These are phyloP conservation scores for Phytophthora hibernalis DNA, from an alignment of 352 stramenopile genomes.

Conservation along the genomic window DNA sequence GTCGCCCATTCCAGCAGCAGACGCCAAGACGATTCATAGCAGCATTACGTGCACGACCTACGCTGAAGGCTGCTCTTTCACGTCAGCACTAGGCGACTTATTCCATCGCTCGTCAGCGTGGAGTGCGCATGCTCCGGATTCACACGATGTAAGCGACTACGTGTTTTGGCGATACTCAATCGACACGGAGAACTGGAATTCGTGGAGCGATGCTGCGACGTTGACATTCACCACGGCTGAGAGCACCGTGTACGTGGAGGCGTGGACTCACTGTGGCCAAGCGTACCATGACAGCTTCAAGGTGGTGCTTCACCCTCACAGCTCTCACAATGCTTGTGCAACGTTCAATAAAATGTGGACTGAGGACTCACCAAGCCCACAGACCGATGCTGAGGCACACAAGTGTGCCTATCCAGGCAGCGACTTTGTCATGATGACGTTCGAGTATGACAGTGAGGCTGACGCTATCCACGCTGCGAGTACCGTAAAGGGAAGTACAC, in stretches of 20 bases:
- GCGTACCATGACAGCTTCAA: conserved; percentile 35
- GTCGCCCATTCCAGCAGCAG: not conserved
- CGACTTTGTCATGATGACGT: conserved; percentile 27
- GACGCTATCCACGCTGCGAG: not conserved
- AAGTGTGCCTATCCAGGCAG: conserved; percentile 27
- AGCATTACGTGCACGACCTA: conserved; percentile 26
- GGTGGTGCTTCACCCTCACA: conserved; percentile 48
- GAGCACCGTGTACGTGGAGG: conserved; percentile 52
- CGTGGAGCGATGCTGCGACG: conserved; percentile 6
- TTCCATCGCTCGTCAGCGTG: conserved; percentile 12
- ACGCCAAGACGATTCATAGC: conserved; percentile 14
- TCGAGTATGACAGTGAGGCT: conserved; percentile 22
- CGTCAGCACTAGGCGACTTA: conserved; percentile 9
- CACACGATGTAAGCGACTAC: conserved; percentile 11
- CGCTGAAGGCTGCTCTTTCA: conserved; percentile 15
- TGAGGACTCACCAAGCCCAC: conserved; percentile 13
- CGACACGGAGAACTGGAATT: conserved; percentile 15
- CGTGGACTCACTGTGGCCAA: conserved; percentile 59
- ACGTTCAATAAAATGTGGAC: conserved; percentile 24
- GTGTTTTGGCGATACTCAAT: conserved; percentile 63
- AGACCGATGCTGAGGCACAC: conserved; percentile 1
- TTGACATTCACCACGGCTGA: conserved; percentile 37
- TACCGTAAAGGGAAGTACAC: conserved; percentile 35
- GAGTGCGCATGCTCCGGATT: not conserved
- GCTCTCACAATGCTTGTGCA: conserved; percentile 10